A percentile compares a stretch with the other conserved stretches of the same genome.
Evolutionary conservation across 345 rosid species (phyloP).

Genomic region (Brassica nigra): DNA sequence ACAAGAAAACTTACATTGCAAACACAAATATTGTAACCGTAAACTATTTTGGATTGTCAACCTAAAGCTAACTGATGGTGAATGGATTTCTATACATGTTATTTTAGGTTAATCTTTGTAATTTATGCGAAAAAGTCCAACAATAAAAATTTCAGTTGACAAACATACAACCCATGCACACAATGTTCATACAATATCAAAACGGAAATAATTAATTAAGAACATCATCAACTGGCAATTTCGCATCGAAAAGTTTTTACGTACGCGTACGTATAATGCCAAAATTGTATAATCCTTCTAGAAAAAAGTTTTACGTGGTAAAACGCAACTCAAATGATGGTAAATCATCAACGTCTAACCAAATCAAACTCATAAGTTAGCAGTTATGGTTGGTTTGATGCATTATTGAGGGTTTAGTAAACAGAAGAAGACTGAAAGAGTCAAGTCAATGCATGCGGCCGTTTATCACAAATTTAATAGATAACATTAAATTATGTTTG

Average conservation of each 20-base stretch:
- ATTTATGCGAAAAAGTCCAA: not conserved
- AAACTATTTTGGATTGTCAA: not conserved
- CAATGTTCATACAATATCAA: not conserved
- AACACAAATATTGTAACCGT: not conserved
- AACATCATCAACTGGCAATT: not conserved
- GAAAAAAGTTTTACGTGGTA: not conserved
- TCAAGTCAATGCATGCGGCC: slow-evolving; percentile 34
- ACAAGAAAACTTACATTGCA: not conserved
- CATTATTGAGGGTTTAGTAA: slow-evolving; percentile 13
- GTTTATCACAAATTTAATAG: not conserved
- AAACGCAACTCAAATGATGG: not conserved
- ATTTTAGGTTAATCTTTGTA: not conserved
- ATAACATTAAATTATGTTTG: not conserved
- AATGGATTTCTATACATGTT: not conserved
- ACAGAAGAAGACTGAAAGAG: slow-evolving; percentile 19
- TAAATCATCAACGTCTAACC: slow-evolving; percentile 6
- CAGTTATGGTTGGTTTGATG: slow-evolving; percentile 9
- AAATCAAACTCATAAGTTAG: slow-evolving; percentile 1
- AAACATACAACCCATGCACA: not conserved
- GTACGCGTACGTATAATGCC: not conserved
- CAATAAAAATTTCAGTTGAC: not conserved
- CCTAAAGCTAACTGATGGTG: not conserved
- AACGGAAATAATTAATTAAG: not conserved
- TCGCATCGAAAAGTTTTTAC: not conserved
- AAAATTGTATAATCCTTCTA: not conserved